These are phyloP conservation scores for Botryosphaeria dothidea DNA, from an alignment of 2,329 filamentous ascomycete genomes.

Conservation along the genomic window DNA sequence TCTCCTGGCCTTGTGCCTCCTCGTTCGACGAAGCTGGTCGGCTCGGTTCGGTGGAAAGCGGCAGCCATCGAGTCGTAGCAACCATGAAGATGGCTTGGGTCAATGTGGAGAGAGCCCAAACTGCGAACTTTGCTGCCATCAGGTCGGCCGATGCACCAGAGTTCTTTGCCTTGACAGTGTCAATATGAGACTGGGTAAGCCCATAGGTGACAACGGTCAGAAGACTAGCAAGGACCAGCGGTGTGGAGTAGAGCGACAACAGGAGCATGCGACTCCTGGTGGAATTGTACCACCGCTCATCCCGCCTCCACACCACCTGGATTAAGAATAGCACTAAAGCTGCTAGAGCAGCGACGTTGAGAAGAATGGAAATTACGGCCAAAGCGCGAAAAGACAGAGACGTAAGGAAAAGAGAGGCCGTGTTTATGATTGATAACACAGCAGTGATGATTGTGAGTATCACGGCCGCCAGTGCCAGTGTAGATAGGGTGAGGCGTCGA, in stretches of 20 bases:
- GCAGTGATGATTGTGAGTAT: conserved; percentile 37
- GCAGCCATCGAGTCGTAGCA: conserved; percentile 11
- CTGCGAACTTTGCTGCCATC: conserved; percentile 38
- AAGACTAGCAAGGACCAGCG: conserved; percentile 25
- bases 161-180: conserved; percentile 14
- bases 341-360: conserved; percentile 31
- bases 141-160: conserved; percentile 24
- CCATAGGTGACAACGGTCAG: conserved; percentile 13
- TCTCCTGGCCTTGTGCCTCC: conserved; percentile 38
- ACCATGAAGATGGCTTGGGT: conserved; percentile 32
- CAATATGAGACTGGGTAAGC: conserved; percentile 14
- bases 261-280: conserved; percentile 25
- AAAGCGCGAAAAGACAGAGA: conserved; percentile 29
- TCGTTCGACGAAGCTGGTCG: conserved; percentile 27
- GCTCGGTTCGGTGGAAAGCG: conserved; percentile 23
- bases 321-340: conserved; percentile 21
- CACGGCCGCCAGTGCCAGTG: conserved; percentile 26
- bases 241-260: conserved; percentile 25
- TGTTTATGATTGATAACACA: conserved; percentile 38
- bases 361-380: conserved; percentile 32
- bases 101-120: conserved; percentile 35
- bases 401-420: conserved; percentile 32
- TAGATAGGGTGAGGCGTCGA: conserved; percentile 27
- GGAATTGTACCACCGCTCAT: conserved; percentile 9
- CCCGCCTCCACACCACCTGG: conserved; percentile 26